Base-by-base conservation (phyloP, 441 rosid genomes). In the Eruca vesicaria region DNA sequence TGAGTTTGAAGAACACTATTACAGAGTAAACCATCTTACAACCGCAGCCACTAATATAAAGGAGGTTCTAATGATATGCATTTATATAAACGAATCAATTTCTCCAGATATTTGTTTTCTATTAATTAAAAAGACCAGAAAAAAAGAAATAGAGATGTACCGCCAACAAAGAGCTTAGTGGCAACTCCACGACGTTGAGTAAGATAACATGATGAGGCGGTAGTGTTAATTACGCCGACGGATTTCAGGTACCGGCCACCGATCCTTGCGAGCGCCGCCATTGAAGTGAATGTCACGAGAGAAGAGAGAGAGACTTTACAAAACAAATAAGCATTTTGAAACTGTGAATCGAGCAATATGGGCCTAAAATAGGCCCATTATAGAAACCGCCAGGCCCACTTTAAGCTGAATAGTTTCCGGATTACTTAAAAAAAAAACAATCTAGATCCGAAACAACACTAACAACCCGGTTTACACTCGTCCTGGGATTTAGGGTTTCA, bases 91-190 rank as follows among this genome's bases (percentile, higher is more conserved):
- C n/a, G n/a, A n/a, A n/a, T 23, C 33, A 31, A 31, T 31, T 31
- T 5, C 4, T 5, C 33, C 2, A 31, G n/a, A 10, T 38, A 38
- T 38, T 38, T 2, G n/a, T 6, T 43, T 43, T 43, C 2, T 43
- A 43, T 43, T 0, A 38, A 38, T 38, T 38, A 38, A 43, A 43
- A 38, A 5, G 45, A 1, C 50, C 18, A 43, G n/a, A n/a, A 2
- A 6, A 45, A 1, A 15, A 6, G 20, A 5, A 14, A 45, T 31
- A 61, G 57, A 57, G 50, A n/a, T 1, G 23, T 86, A 90, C 97
- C 98, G 80, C 96, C 98, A 63, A 90, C 89, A 48, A 92, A 92
- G 63, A 95, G 94, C 82, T 89, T 95, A 14, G 94, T 85, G 74
- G 88, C 93, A 53, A 89, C 80, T 18, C 88, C 84, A 66, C 99